Evolutionary conservation across 2,329 filamentous ascomycete species (phyloP), one percentile per base, ranked within the genome.

Genomic region (Talaromyces sp.): DNA sequence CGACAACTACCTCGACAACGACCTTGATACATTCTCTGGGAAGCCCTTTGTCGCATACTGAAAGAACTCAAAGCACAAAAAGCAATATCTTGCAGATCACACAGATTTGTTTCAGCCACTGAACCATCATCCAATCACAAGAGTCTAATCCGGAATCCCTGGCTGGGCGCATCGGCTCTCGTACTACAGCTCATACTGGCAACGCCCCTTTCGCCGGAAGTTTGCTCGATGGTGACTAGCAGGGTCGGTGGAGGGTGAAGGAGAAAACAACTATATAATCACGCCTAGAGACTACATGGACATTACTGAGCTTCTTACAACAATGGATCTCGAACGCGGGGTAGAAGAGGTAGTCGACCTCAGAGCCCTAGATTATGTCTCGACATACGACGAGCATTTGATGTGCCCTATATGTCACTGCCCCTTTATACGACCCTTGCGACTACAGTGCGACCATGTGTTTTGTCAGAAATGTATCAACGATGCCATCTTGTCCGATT

Each of bases 371-470:
- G 84, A 86, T 59, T 83, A 84, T 71, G 77, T 83, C 58, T 73
- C 76, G 53, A 68, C 72, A 28, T 81, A 81, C 66, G 83, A 86
- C 67, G 77, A 77, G 61, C 84, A 86, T 65, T 76, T 87, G 53
- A 80, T 84, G 74, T 87, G 84, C 66, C 78, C 83, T 15, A 86
- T 87, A 62, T 87, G 84, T 69, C 82, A 84, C 66, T 82, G 81
- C 60, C 81, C 84, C 7, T 85, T 86, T 64, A 78, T 85, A 56
- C 73, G 79, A 54, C 84, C 84, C 1, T 77, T 84, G 45, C 75
- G 81, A 63, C 73, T 84, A 50, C 76, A 80, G 62, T 87, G 84
- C 70, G 82, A 86, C 62, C 84, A 87, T 71, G 81, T 82, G 62
- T 87, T 87, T 72, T 87, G 84, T 70, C 74, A 77, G 56, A 77